A percentile compares a stretch with the other conserved stretches of the same genome.
Evolutionary conservation across 306 rosid genomes (phyloP).

Genomic region (Mucuna pruriens): DNA sequence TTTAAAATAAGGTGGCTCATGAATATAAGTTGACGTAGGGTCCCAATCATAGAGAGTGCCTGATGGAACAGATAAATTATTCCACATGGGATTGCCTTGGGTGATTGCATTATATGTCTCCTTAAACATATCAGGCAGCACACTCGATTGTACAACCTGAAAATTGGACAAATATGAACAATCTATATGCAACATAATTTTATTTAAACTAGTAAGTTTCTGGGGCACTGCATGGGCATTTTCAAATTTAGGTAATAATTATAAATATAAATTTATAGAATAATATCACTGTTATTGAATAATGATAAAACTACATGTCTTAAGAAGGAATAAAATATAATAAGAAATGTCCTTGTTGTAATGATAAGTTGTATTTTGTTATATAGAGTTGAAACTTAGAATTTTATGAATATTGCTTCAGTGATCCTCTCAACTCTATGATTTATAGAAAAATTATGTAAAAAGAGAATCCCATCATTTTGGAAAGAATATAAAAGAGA

Average conservation of each 20-base stretch:
- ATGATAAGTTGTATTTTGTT: not conserved
- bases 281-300: not conserved
- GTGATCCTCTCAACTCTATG: not conserved
- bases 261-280: not conserved
- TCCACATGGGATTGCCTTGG: constrained; percentile 95
- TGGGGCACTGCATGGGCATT: not conserved
- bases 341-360: not conserved
- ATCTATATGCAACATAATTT: constrained; percentile 18
- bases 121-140: constrained; percentile 92
- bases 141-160: constrained; percentile 91
- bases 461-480: not conserved
- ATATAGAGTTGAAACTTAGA: not conserved
- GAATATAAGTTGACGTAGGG: constrained; percentile 83
- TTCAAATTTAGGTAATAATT: not conserved
- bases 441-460: not conserved
- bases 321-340: not conserved
- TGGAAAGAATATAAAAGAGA: not conserved
- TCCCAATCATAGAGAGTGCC: constrained; percentile 93
- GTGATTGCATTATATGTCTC: constrained; percentile 93
- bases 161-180: constrained; percentile 41
- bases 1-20: constrained; percentile 90
- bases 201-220: not conserved
- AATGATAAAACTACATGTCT: not conserved
- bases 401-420: not conserved
- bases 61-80: constrained; percentile 78